Evolutionary conservation across 108 stramenopile genomes (phyloP).

Genomic region (Conticribra guillardii): DNA sequence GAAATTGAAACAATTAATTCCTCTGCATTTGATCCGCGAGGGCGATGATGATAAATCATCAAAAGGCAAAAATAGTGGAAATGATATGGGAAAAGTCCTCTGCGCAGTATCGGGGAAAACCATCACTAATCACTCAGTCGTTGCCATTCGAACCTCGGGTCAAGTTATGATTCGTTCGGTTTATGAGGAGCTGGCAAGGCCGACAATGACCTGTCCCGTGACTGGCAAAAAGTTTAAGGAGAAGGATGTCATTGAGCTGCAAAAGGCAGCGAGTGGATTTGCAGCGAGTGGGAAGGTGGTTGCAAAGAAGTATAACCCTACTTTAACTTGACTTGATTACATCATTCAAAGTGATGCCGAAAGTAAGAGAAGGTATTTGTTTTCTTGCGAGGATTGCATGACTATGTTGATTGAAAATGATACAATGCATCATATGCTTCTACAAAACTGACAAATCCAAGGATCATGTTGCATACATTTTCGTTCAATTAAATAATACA

Average conservation of each 20-base stretch:
- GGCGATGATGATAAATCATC: slow-evolving; percentile 5
- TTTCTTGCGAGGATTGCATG: too few species aligned
- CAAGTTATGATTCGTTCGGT: slow-evolving; percentile 73
- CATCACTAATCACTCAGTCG: slow-evolving; percentile 74
- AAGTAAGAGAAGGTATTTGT: background rate
- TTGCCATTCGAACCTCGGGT: slow-evolving; percentile 76
- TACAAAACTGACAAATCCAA: too few species aligned
- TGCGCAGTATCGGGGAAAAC: slow-evolving; percentile 84
- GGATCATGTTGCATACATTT: too few species aligned
- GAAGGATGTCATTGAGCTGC: slow-evolving; percentile 70
- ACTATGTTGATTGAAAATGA: too few species aligned
- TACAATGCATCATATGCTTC: too few species aligned
- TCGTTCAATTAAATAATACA: too few species aligned
- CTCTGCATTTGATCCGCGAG: slow-evolving; percentile 37
- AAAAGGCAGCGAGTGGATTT: slow-evolving; percentile 78
- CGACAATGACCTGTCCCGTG: slow-evolving; percentile 69
- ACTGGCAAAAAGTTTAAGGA: slow-evolving; percentile 77
- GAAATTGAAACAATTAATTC: slow-evolving; percentile 77
- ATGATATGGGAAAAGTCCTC: slow-evolving; percentile 26
- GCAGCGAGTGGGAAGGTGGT: slow-evolving; percentile 66
- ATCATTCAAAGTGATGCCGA: too few species aligned
- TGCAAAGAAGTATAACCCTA: slow-evolving; percentile 77
- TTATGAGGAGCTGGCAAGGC: slow-evolving; percentile 65
- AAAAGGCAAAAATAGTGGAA: background rate
- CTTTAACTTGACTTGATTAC: slow-evolving; percentile 56